phyloP scores from a whole-genome alignment of 2,329 filamentous ascomycete genomes.

The Thielaviopsis punctulata region DNA sequence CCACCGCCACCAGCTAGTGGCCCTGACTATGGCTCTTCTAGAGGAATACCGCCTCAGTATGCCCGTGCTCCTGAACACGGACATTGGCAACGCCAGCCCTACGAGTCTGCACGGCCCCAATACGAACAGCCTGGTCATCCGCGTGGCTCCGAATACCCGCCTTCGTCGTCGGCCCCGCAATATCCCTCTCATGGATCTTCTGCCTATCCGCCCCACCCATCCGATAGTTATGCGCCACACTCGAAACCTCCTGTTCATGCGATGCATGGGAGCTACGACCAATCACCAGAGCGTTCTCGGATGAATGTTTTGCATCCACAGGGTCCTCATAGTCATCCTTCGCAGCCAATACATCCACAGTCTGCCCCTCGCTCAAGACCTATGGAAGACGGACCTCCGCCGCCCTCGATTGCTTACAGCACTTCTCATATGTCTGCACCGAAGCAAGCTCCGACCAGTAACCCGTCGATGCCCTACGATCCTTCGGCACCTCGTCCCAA shows the following conservation, averaged over 20 bases:
- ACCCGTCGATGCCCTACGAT: slow-evolving; percentile 17
- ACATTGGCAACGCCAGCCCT: slow-evolving; percentile 15
- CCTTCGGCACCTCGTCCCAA: slow-evolving; percentile 24
- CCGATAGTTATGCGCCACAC: slow-evolving; percentile 4
- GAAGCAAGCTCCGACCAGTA: background rate
- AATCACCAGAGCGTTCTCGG: slow-evolving; percentile 17
- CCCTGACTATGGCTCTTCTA: slow-evolving; percentile 9
- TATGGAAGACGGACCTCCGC: slow-evolving; percentile 31
- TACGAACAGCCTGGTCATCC: slow-evolving; percentile 25
- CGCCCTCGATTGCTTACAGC: slow-evolving; percentile 31
- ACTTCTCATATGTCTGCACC: background rate
- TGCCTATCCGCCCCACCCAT: slow-evolving; percentile 19
- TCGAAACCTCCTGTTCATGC: slow-evolving; percentile 14
- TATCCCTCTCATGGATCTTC: slow-evolving; percentile 20
- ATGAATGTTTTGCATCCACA: slow-evolving; percentile 16
- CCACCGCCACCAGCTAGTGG: background rate
- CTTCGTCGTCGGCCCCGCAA: slow-evolving; percentile 21
- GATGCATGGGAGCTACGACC: slow-evolving; percentile 14
- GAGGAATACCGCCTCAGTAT: slow-evolving; percentile 6
- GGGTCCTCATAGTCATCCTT: slow-evolving; percentile 17
- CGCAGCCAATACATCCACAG: slow-evolving; percentile 8
- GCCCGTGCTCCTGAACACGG: slow-evolving; percentile 4
- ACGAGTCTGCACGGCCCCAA: slow-evolving; percentile 25
- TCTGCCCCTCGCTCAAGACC: slow-evolving; percentile 20
- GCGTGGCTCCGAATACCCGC: slow-evolving; percentile 9